Conservation (phyloP, 805 yeast species). For the Suhomyces tanzawaensis region DNA sequence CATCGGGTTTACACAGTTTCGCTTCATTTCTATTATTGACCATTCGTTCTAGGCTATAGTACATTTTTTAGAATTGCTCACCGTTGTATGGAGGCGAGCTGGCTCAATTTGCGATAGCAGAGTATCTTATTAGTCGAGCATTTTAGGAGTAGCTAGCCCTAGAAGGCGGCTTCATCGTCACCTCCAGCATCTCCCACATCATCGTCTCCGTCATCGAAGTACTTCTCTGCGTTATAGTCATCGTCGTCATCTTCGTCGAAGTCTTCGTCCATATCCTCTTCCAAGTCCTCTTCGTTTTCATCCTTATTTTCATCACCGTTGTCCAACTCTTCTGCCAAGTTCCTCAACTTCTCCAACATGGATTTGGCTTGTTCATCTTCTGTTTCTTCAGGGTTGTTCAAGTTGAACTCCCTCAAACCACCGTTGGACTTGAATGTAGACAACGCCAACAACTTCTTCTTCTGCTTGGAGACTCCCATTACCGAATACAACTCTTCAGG, state of each 20-base stretch:
- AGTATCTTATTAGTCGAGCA: too few relatives aligned
- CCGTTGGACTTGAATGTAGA: conserved; percentile 39
- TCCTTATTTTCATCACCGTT: conserved; percentile 40
- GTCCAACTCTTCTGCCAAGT: conserved; percentile 45
- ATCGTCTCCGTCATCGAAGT: conserved; percentile 72
- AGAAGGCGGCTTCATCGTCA: conserved; percentile 73
- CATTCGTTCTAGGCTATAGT: too few relatives aligned
- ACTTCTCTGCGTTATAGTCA: conserved; percentile 76
- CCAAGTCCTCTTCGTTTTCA: conserved; percentile 40
- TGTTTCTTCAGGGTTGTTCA: conserved; percentile 22
- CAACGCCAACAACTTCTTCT: conserved; percentile 45
- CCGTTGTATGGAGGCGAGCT: too few relatives aligned
- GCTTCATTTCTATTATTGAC: too few relatives aligned
- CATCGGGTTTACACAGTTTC: too few relatives aligned
- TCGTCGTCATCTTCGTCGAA: conserved; percentile 73
- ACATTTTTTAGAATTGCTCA: too few relatives aligned
- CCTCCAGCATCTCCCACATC: conserved; percentile 59
- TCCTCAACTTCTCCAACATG: conserved; percentile 42
- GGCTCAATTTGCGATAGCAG: too few relatives aligned
- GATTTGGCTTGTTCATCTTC: conserved; percentile 38
- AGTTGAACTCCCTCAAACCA: conserved; percentile 27
- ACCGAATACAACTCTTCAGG: conserved; percentile 75
- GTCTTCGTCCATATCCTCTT: conserved; percentile 64
- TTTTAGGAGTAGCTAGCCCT: conserved; percentile 11
- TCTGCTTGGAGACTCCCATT: conserved; percentile 61